Percentiles rank a stretch among this genome's conserved stretches.
These are phyloP conservation scores for Trametes cinnabarina DNA, from an alignment of 768 basidiomycete species.

Conservation along the genomic window DNA sequence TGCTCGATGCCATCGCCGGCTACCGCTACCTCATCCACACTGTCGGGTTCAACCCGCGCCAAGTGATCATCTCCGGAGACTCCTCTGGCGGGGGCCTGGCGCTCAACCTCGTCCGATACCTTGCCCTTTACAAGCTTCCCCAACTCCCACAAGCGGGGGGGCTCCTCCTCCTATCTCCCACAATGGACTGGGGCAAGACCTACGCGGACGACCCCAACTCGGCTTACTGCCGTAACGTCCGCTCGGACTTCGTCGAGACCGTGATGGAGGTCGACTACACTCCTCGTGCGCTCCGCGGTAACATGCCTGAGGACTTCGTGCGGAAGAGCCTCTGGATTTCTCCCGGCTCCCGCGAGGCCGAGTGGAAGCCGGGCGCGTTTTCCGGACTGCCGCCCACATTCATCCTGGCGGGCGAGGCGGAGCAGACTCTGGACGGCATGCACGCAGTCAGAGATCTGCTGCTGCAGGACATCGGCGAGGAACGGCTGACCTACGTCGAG, in stretches of 20 bases:
- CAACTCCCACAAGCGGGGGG: slow-evolving; percentile 25
- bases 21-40: slow-evolving; percentile 47
- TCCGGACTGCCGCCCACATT: slow-evolving; percentile 26
- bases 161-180: slow-evolving; percentile 36
- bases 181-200: slow-evolving; percentile 23
- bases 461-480: slow-evolving; percentile 24
- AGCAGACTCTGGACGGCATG: slow-evolving; percentile 30
- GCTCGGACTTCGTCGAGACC: slow-evolving; percentile 1
- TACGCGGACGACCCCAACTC: slow-evolving; percentile 10
- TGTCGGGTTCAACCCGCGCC: slow-evolving; percentile 39
- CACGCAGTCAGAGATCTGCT: slow-evolving; percentile 26
- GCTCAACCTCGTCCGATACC: slow-evolving; percentile 38
- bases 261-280: slow-evolving; percentile 5
- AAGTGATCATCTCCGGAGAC: slow-evolving; percentile 51
- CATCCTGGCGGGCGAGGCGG: slow-evolving; percentile 29
- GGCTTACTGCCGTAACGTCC: not conserved
- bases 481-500: not conserved
- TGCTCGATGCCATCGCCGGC: slow-evolving; percentile 51
- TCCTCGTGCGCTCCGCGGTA: slow-evolving; percentile 2
- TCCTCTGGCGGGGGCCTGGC: slow-evolving; percentile 56
- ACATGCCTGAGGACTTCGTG: not conserved
- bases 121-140: slow-evolving; percentile 17
- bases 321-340: slow-evolving; percentile 10
- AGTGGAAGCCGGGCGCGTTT: slow-evolving; percentile 11
- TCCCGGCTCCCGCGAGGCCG: not conserved